These are phyloP conservation scores for Elsinoe australis DNA, from an alignment of 2,329 filamentous ascomycete genomes.

Conservation along the genomic window DNA sequence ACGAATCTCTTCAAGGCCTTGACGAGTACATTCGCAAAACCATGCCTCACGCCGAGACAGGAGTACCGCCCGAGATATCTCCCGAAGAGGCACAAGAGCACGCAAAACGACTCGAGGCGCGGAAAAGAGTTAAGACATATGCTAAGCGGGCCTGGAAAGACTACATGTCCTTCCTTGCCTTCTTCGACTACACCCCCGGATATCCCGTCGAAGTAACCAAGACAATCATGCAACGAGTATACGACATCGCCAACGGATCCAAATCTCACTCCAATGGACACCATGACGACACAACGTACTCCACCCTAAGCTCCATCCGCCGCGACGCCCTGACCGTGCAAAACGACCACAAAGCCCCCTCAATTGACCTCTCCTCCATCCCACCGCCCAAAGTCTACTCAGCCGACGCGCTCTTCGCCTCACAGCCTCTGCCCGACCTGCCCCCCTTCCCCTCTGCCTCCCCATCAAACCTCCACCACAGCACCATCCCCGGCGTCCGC, in stretches of 20 bases:
- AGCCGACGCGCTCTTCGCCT: constrained; percentile 61
- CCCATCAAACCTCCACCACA: constrained; percentile 24
- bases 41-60: constrained; percentile 16
- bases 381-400: constrained; percentile 46
- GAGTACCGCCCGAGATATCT: not conserved
- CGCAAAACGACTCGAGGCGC: constrained; percentile 46
- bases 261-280: constrained; percentile 22
- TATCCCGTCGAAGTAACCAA: constrained; percentile 53
- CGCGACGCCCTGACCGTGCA: not conserved
- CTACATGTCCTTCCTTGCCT: constrained; percentile 62
- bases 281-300: constrained; percentile 20
- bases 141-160: constrained; percentile 71
- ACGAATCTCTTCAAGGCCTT: constrained; percentile 47
- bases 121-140: constrained; percentile 63
- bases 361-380: constrained; percentile 22
- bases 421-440: constrained; percentile 57
- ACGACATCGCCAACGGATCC: constrained; percentile 45
- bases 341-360: not conserved
- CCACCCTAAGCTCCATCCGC: constrained; percentile 2
- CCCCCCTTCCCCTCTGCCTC: constrained; percentile 54
- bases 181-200: constrained; percentile 72
- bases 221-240: constrained; percentile 51
- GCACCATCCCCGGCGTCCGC: constrained; percentile 37
- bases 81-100: constrained; percentile 27
- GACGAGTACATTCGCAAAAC: constrained; percentile 32